Evolutionary conservation across 345 rosid species (phyloP), one percentile per base, ranked within the genome.

Genomic region (Streptanthus diversifolius): DNA sequence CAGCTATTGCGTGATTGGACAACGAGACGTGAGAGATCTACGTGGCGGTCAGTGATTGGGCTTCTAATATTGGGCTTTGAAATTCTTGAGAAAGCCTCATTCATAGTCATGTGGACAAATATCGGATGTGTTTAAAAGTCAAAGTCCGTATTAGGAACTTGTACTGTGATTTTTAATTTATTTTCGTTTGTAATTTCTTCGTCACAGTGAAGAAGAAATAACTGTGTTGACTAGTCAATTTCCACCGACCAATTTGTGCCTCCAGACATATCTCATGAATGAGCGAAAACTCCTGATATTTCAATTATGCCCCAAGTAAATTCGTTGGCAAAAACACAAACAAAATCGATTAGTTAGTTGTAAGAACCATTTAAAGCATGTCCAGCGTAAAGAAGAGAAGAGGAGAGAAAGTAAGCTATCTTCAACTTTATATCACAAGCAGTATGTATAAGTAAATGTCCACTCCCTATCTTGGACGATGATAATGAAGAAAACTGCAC

Each of bases 391-490:
- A 6, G 27, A 68, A 54, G 45, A 48, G 66, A 41, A 30, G 7
- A 3, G 30, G 32, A 22, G 19, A 64, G 41, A 22, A 33, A 45
- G 47, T 57, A 70, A 58, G 74, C 41, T 49, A 51, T 71, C 76
- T 63, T 63, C 45, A 53, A 63, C 63, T 52, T 63, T 72, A 72
- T 73, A 64, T 32, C 64, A 64, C 65, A 73, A 65, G 49, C 15
- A 49, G 65, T 73, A 43, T 45, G 77, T 65, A 55, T 65, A 65
- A 33, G 41, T 64, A 58, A 51, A 63, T 30, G 70, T 72, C 56
- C 55, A 63, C 60, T 63, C 55, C 47, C 63, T 63, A 63, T 32
- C 45, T 43, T 54, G 55, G 70, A 30, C 70, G 63, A 48, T 27
- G 40, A 48, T 41, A 33, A 17, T 1, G 27, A 33, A 72, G 56